phyloP scores from a whole-genome alignment of 108 stramenopile species.

The Pseudonitzschia pungens region DNA sequence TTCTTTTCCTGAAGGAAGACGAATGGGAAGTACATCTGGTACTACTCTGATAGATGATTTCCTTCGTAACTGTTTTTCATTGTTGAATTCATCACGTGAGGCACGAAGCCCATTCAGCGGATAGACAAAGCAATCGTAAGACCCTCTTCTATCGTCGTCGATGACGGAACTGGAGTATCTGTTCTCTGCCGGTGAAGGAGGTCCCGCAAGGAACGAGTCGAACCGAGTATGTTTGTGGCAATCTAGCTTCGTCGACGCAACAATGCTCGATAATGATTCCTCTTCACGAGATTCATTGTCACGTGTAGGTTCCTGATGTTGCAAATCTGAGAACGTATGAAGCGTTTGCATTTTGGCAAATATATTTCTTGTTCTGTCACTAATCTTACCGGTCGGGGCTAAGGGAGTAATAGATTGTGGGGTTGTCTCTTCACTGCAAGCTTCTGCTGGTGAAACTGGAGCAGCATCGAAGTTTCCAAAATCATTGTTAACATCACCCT shows the following conservation, averaged over 20 bases:
- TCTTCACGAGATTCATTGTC: not conserved
- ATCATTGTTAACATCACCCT: not conserved
- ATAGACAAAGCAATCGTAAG: slow-evolving; percentile 20
- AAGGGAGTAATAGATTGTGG: not conserved
- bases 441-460: not conserved
- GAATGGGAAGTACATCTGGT: slow-evolving; percentile 38
- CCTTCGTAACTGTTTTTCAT: slow-evolving; percentile 9
- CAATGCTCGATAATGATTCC: not conserved
- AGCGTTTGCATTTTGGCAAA: slow-evolving; percentile 20
- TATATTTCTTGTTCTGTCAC: slow-evolving; percentile 9
- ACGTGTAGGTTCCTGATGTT: not conserved
- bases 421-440: not conserved
- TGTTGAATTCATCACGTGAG: not conserved
- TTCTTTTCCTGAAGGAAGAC: slow-evolving; percentile 26
- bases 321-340: slow-evolving; percentile 18
- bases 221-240: not conserved
- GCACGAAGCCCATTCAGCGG: slow-evolving; percentile 18
- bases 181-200: not conserved
- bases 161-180: not conserved
- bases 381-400: slow-evolving; percentile 1
- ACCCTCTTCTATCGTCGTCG: slow-evolving; percentile 24
- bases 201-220: not conserved
- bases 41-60: slow-evolving; percentile 7
- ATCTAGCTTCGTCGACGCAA: not conserved
- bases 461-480: slow-evolving; percentile 19